Percentiles rank a stretch among this genome's conserved stretches.
Conservation (phyloP, 31 red algal genomes). For the Odonthalia washingtoniensis region DNA sequence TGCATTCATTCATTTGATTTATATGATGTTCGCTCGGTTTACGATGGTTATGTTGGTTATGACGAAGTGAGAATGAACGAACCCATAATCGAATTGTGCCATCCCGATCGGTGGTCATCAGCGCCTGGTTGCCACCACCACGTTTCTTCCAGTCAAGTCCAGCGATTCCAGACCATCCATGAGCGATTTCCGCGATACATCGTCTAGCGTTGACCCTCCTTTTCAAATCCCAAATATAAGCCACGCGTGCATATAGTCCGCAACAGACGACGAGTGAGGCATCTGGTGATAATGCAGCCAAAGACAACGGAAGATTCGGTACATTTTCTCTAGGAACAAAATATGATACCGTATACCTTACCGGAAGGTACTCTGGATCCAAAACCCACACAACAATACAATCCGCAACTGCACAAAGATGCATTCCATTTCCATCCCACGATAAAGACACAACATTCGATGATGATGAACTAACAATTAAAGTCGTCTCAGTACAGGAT, state of each 20-base stretch:
- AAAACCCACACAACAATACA: slow-evolving; percentile 55
- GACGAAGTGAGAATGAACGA: slow-evolving; percentile 27
- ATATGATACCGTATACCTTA: slow-evolving; percentile 25
- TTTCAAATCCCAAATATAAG: slow-evolving; percentile 53
- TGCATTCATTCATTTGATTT: too few species aligned
- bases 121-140: slow-evolving; percentile 87
- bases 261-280: slow-evolving; percentile 42
- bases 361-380: slow-evolving; percentile 34
- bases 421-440: slow-evolving; percentile 47
- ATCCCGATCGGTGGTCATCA: slow-evolving; percentile 86
- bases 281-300: slow-evolving; percentile 70
- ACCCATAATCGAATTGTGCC: slow-evolving; percentile 86
- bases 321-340: slow-evolving; percentile 17
- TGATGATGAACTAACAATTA: background rate
- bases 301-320: slow-evolving; percentile 39
- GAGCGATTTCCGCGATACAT: slow-evolving; percentile 64
- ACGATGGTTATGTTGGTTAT: slow-evolving; percentile 35
- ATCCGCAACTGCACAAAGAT: slow-evolving; percentile 56
- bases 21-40: too few species aligned
- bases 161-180: slow-evolving; percentile 80
- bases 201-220: background rate
- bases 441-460: slow-evolving; percentile 54
- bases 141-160: slow-evolving; percentile 85
- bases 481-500: slow-evolving; percentile 20
- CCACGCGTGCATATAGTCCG: slow-evolving; percentile 38